phyloP scores from a whole-genome alignment of 371 early-diverging fungal genomes.

The Capillidium rhysosporum region DNA sequence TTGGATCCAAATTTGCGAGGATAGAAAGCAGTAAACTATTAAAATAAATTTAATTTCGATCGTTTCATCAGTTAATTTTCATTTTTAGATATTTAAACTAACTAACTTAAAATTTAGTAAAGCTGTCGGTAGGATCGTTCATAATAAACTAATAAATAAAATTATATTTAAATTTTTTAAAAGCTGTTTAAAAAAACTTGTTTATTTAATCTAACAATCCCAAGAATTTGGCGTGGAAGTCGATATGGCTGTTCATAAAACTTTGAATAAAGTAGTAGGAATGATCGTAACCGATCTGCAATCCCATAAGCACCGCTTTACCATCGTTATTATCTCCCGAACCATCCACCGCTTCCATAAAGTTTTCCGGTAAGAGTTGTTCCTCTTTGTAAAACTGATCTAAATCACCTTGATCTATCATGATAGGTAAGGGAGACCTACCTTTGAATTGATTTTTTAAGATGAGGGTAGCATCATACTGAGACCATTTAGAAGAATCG shows the following conservation, averaged over 20 bases:
- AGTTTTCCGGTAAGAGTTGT: slow-evolving; percentile 3
- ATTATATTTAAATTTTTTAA: too few species aligned
- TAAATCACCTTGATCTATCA: not conserved
- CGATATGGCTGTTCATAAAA: slow-evolving; percentile 52
- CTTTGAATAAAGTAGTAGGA: slow-evolving; percentile 55
- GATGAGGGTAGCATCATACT: slow-evolving; percentile 51
- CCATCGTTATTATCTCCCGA: slow-evolving; percentile 6
- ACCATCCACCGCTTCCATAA: not conserved
- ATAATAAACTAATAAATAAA: too few species aligned
- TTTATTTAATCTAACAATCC: not conserved
- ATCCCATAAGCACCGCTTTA: slow-evolving; percentile 13
- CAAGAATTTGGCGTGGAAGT: slow-evolving; percentile 27
- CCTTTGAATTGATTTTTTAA: slow-evolving; percentile 8
- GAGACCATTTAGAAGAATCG: slow-evolving; percentile 26
- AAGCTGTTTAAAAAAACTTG: too few species aligned
- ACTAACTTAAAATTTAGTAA: too few species aligned
- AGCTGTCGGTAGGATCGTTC: too few species aligned
- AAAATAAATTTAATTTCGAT: too few species aligned
- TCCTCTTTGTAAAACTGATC: not conserved
- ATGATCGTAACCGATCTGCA: slow-evolving; percentile 62
- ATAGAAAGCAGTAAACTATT: too few species aligned
- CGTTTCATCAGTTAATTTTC: too few species aligned
- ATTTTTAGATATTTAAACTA: too few species aligned
- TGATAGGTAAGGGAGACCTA: not conserved
- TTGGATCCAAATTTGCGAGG: too few species aligned